These are phyloP conservation scores for Phalaenopsis aphrodite DNA, from an alignment of 106 monocot species.

Conservation along the genomic window DNA sequence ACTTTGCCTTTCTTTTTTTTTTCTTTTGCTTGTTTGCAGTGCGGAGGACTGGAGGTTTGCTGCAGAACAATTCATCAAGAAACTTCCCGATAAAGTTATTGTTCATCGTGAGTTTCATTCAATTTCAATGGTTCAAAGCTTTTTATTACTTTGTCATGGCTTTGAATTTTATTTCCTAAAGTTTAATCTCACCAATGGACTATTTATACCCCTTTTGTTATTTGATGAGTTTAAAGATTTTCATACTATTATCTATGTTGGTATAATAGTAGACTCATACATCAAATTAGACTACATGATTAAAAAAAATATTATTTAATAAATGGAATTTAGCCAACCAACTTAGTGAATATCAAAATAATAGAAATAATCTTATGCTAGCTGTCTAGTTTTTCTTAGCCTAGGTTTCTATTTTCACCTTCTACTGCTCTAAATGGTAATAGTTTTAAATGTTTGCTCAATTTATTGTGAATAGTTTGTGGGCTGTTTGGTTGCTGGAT, in stretches of 20 bases:
- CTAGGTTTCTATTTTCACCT: too few relatives aligned
- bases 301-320: too few relatives aligned
- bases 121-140: too few relatives aligned
- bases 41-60: conserved; percentile 76
- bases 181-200: background rate
- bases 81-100: conserved; percentile 57
- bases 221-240: background rate
- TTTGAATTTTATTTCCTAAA: background rate
- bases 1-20: background rate
- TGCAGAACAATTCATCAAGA: conserved; percentile 63
- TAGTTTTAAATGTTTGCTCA: too few relatives aligned
- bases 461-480: too few relatives aligned
- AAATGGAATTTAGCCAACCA: too few relatives aligned
- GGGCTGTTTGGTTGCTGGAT: too few relatives aligned
- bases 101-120: conserved; percentile 58
- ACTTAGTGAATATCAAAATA: too few relatives aligned
- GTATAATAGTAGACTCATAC: background rate
- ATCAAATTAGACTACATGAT: too few relatives aligned
- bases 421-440: too few relatives aligned
- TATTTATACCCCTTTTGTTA: background rate
- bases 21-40: conserved; percentile 18
- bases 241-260: background rate
- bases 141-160: background rate
- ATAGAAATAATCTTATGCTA: too few relatives aligned
- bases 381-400: too few relatives aligned